phyloP scores from a whole-genome alignment of 1,139 yeast species.

The Magnusiomyces suaveolens region DNA sequence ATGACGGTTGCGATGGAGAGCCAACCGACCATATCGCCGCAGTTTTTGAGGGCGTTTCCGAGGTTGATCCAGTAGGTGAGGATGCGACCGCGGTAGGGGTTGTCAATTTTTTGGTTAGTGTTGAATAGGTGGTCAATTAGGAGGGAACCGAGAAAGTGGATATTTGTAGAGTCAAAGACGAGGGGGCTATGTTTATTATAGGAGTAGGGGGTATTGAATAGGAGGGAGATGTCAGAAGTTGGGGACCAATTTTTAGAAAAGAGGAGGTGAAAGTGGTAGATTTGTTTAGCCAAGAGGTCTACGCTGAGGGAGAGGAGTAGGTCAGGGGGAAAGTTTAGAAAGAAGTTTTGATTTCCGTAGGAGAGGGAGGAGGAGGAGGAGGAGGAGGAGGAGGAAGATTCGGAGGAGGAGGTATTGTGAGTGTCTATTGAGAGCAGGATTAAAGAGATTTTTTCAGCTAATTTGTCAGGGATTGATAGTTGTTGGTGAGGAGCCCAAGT shows the following conservation, averaged over 20 bases:
- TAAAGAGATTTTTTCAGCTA: conserved; percentile 22
- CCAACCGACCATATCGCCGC: conserved; percentile 96
- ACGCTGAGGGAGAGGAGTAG: conserved; percentile 28
- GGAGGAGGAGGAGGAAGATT: conserved; percentile 5
- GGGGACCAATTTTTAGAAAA: conserved; percentile 60
- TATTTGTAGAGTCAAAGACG: conserved; percentile 59
- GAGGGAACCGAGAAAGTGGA: conserved; percentile 69
- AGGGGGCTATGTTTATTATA: conserved; percentile 47
- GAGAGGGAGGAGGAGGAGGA: not conserved
- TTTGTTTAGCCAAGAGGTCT: conserved; percentile 30
- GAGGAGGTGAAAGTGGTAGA: conserved; percentile 32
- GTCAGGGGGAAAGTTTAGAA: conserved; percentile 26
- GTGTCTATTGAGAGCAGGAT: conserved; percentile 21
- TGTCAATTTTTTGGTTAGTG: conserved; percentile 17
- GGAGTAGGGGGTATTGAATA: conserved; percentile 37
- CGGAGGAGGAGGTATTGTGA: conserved; percentile 7
- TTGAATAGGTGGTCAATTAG: conserved; percentile 58
- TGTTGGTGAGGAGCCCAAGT: conserved; percentile 22
- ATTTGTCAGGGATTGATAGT: conserved; percentile 18
- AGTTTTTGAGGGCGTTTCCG: conserved; percentile 65
- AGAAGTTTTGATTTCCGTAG: conserved; percentile 1
- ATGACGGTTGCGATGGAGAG: conserved; percentile 77
- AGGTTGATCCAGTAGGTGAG: conserved; percentile 79
- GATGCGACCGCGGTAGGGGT: conserved; percentile 49
- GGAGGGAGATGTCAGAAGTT: conserved; percentile 47